Evolutionary conservation across 805 yeast species (phyloP), one percentile per base, ranked within the genome.

Genomic region (Monosporozyma aerobia): DNA sequence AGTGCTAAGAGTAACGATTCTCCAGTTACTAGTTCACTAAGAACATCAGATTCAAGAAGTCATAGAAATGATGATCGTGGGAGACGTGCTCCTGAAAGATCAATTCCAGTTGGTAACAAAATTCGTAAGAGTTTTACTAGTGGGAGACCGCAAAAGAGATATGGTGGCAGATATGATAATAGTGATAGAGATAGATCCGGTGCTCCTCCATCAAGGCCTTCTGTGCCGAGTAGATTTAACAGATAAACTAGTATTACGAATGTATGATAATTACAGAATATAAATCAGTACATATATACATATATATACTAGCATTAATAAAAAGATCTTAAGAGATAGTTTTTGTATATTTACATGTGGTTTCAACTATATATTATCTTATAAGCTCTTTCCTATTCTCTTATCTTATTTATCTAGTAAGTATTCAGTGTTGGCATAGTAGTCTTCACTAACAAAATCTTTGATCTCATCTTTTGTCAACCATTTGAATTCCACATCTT

Each of bases 401-500:
- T 19, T n/a, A 13, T 10, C 25, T 41, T 27, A 44, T 40, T 53
- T 47, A 23, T 74, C 64, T 51, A 73, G 62, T 53, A 75, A 57
- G 56, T 63, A 70, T 44, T 65, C 74, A 47, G 85, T 75, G 54
- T 80, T 76, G 22, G 73, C 63, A 64, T 69, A 90, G 67, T 88
- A 89, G 39, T 72, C 74, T 27, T 65, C 58, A 44, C 73, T 72
- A 52, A 87, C 81, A 52, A 72, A 69, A 22, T 76, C 73, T 56
- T 73, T 68, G 51, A 89, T 74, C 70, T 92, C 99, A 48, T 85
- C 88, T 64, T 82, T 87, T 32, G 88, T 79, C 60, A 90, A 75
- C 99, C 99, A 92, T 61, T 83, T 82, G 70, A 72, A 87, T 51
- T 84, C 83, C 48, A 70, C 58, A 39, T 66, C 61, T 10, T 69